Evolutionary conservation across 768 basidiomycete species (phyloP).

Genomic region (Clitopilus hobsonii): DNA sequence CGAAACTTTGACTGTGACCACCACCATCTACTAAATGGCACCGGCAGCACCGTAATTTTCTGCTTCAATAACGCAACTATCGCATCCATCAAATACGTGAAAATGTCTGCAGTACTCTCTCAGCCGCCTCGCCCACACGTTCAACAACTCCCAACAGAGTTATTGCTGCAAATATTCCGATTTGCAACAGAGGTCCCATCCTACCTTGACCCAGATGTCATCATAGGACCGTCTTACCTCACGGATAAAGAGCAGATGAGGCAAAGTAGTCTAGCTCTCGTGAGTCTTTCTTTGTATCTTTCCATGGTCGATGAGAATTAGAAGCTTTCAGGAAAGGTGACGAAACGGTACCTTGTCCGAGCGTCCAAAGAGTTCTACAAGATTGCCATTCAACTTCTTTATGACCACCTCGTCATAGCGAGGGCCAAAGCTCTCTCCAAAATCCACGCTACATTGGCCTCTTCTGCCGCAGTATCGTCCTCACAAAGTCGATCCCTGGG

Average conservation of each 20-base stretch:
- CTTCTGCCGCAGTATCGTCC: not conserved
- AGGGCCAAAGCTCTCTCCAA: constrained; percentile 6
- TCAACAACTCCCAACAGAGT: constrained; percentile 21
- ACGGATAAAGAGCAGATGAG: constrained; percentile 9
- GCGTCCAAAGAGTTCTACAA: constrained; percentile 22
- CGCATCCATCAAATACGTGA: not conserved
- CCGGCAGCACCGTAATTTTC: too few species aligned
- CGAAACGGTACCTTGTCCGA: constrained; percentile 18
- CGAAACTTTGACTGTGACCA: too few species aligned
- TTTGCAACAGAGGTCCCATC: constrained; percentile 20
- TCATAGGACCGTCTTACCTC: constrained; percentile 8
- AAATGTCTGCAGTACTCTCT: not conserved
- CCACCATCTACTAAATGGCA: too few species aligned
- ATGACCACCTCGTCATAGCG: constrained; percentile 17
- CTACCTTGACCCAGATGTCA: constrained; percentile 13
- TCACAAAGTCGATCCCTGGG: constrained; percentile 3
- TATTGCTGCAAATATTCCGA: constrained; percentile 21
- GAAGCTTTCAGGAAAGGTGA: constrained; percentile 11
- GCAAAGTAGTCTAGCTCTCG: constrained; percentile 16
- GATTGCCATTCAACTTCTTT: constrained; percentile 17
- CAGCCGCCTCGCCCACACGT: constrained; percentile 2
- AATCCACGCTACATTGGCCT: constrained; percentile 8
- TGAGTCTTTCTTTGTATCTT: constrained; percentile 9
- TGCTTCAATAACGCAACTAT: too few species aligned
- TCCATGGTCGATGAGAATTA: not conserved